A percentile compares a stretch with the other conserved stretches of the same genome.
phyloP scores from a whole-genome alignment of 2,329 filamentous ascomycete species.

The Trichoderma semiorbis region DNA sequence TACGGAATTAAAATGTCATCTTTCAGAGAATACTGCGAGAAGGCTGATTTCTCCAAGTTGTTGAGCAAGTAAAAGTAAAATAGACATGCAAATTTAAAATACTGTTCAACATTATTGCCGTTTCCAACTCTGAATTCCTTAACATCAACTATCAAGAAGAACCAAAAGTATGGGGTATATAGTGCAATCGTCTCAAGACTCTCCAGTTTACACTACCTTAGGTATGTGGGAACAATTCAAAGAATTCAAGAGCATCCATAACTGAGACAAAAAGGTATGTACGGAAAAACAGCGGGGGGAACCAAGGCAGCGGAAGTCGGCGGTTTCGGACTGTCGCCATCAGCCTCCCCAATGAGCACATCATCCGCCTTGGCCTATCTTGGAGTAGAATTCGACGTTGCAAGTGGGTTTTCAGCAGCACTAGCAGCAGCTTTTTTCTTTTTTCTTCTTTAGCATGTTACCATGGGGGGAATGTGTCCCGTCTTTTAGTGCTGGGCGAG shows the following conservation, averaged over 20 bases:
- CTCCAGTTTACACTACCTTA: neutral
- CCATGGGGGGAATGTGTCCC: neutral
- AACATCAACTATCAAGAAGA: too few relatives aligned
- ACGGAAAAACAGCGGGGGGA: neutral
- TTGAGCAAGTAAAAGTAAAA: neutral
- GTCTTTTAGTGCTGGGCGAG: neutral
- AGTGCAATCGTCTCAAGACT: neutral
- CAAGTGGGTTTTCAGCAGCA: neutral
- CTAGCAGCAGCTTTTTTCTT: neutral
- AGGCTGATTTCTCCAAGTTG: neutral
- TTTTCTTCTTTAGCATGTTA: neutral
- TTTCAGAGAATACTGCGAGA: neutral
- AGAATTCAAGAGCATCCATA: too few relatives aligned
- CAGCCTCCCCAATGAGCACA: conserved; percentile 20
- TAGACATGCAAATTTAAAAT: neutral
- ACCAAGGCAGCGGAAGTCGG: conserved; percentile 13
- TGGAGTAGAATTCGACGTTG: neutral
- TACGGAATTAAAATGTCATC: neutral
- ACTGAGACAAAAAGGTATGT: neutral
- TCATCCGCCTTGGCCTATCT: neutral
- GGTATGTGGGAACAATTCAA: neutral
- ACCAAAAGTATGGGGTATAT: neutral
- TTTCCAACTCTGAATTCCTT: too few relatives aligned
- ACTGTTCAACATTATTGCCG: neutral
- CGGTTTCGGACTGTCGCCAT: conserved; percentile 27